A percentile compares a stretch with the other conserved stretches of the same genome.
Evolutionary conservation across 176 grass and related monocot species (phyloP).

Genomic region (Neostapfia colusana): DNA sequence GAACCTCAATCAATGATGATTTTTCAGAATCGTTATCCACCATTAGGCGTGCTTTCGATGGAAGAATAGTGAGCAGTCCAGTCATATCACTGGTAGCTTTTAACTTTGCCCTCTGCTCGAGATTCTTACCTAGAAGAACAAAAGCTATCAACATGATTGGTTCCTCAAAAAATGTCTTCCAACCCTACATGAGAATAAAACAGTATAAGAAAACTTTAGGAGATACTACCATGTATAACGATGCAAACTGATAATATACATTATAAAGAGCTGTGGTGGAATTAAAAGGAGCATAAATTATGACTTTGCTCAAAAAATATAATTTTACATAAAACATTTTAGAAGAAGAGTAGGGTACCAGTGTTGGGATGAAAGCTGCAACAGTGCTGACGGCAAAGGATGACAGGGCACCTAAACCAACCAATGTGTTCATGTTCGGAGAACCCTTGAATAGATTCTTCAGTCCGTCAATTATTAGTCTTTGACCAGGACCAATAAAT

Average conservation of each 20-base stretch:
- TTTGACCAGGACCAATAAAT: slow-evolving; percentile 80
- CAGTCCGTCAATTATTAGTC: slow-evolving; percentile 81
- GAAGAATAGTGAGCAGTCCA: slow-evolving; percentile 88
- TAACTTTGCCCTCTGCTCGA: slow-evolving; percentile 91
- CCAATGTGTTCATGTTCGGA: slow-evolving; percentile 95
- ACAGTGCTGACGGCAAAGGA: slow-evolving; percentile 88
- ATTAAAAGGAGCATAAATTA: slow-evolving; percentile 31
- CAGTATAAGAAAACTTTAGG: slow-evolving; percentile 34
- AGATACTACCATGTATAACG: not conserved
- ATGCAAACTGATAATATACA: slow-evolving; percentile 18
- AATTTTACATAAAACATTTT: slow-evolving; percentile 5
- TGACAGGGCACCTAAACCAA: slow-evolving; percentile 93
- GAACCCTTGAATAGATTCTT: slow-evolving; percentile 75
- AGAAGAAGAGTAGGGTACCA: slow-evolving; percentile 53
- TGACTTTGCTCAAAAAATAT: slow-evolving; percentile 19
- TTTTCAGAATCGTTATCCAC: slow-evolving; percentile 64
- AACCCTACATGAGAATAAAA: slow-evolving; percentile 66
- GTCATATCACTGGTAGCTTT: slow-evolving; percentile 99
- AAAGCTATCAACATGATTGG: slow-evolving; percentile 99
- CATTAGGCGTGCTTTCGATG: slow-evolving; percentile 81
- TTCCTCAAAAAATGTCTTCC: slow-evolving; percentile 99
- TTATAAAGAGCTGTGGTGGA: slow-evolving; percentile 21
- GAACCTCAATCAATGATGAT: slow-evolving; percentile 81
- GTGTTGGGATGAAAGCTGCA: slow-evolving; percentile 79
- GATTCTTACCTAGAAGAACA: slow-evolving; percentile 93